Conservation (phyloP, 805 yeast species). For the Myxozyma nipponensis region DNA sequence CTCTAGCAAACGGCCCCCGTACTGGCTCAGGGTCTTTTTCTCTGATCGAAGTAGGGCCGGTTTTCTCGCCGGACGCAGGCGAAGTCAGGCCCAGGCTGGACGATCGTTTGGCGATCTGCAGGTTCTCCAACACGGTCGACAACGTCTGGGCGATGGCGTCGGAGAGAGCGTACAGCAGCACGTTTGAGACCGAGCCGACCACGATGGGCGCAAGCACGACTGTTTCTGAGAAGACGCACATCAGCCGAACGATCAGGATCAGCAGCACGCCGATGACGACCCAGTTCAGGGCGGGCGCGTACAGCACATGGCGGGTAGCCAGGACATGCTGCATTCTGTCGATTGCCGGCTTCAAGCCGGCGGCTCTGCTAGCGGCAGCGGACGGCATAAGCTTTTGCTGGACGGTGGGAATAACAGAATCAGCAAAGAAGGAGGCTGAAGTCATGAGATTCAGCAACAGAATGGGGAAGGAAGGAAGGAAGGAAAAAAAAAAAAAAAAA, state of each 20-base stretch:
- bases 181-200: constrained; percentile 78
- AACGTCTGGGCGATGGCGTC: constrained; percentile 85
- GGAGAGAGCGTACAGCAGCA: constrained; percentile 81
- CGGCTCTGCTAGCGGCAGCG: constrained; percentile 2
- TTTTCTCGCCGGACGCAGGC: constrained; percentile 23
- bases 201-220: constrained; percentile 63
- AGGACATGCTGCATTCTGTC: constrained; percentile 12
- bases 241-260: constrained; percentile 35
- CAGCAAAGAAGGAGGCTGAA: constrained; percentile 26
- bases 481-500: too few species aligned
- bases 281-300: constrained; percentile 38
- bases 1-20: constrained; percentile 28
- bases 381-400: constrained; percentile 12
- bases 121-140: constrained; percentile 38
- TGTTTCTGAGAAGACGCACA: constrained; percentile 33
- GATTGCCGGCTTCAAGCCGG: constrained; percentile 5
- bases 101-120: constrained; percentile 22
- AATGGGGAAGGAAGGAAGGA: too few species aligned
- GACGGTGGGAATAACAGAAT: constrained; percentile 20
- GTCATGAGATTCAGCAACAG: too few species aligned
- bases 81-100: constrained; percentile 12
- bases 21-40: constrained; percentile 33
- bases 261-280: constrained; percentile 35
- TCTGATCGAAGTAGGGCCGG: constrained; percentile 19
- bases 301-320: constrained; percentile 18